Evolutionary conservation across 1,284 basidiomycete species (phyloP), one percentile per base, ranked within the genome.

Genomic region (Ustilago vetiveriae): DNA sequence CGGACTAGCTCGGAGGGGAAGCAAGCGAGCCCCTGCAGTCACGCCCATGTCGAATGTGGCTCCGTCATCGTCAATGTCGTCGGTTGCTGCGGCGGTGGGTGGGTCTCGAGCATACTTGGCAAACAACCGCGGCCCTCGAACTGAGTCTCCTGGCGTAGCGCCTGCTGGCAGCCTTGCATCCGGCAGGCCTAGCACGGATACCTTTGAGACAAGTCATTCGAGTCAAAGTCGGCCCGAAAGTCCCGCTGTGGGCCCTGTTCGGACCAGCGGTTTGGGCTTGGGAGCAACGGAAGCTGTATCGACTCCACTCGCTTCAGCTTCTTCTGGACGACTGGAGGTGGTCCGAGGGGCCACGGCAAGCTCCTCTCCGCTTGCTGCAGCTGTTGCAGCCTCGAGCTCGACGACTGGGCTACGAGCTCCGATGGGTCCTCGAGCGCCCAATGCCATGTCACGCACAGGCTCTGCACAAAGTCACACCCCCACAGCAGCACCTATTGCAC

Each of bases 1-100:
- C 9, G 56, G 53, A 3, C 50, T 75, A 3, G 72, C 60, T 10
- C 37, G 72, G 4, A 72, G 62, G 40, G 33, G 37, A 9, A 66
- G 62, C 39, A 73, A 63, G 35, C 56, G 70, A 4, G 23, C 50
- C 5, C 54, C 49, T 30, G 42, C 51, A 2, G 35, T 50, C 6
- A 58, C 50, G 6, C 22, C 54, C 4, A 32, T 22, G 6, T 43
- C 53, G 33, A 36, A n/a, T 8, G 23, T 16, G 1, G 29, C 40
- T 2, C 11, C 46, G 7, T 30, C 62, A 13, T 19, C 41, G 19
- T 23, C 55, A 10, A 43, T 56, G 21, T 59, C 63, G 9, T 21
- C 32, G 3, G 51, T n/a, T n/a, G n/a, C 63, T 4, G 43, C 41
- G 2, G 63, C 50, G 6, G 52, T 49, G 3, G 56, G 63, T 13